These are phyloP conservation scores for Aspergillus sp. DNA, from an alignment of 2,329 filamentous ascomycete genomes.

Conservation along the genomic window DNA sequence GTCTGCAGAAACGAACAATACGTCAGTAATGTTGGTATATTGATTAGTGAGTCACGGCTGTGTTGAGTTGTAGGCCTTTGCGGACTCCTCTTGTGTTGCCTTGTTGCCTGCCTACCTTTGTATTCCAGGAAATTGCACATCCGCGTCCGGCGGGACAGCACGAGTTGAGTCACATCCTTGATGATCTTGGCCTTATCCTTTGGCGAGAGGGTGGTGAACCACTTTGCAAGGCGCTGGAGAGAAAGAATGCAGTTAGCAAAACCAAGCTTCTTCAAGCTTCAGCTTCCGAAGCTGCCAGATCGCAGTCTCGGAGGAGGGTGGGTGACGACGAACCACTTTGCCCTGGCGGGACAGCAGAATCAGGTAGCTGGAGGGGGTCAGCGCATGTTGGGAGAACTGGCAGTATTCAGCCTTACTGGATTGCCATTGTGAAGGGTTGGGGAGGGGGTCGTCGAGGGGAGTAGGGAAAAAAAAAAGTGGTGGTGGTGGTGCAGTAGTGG, in stretches of 20 bases:
- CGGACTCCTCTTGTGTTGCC: background rate
- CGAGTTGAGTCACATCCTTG: slow-evolving; percentile 98
- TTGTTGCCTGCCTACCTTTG: slow-evolving; percentile 65
- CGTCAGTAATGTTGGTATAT: background rate
- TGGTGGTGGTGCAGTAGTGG: slow-evolving; percentile 11
- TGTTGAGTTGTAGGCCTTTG: background rate
- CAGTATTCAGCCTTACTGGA: slow-evolving; percentile 28
- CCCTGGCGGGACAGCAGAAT: slow-evolving; percentile 97
- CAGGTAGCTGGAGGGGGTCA: slow-evolving; percentile 68
- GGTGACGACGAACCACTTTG: slow-evolving; percentile 79
- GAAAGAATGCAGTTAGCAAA: slow-evolving; percentile 25
- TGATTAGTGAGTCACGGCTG: background rate
- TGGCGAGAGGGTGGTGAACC: slow-evolving; percentile 96
- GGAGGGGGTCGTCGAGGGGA: slow-evolving; percentile 1
- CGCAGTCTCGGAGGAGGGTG: slow-evolving; percentile 31
- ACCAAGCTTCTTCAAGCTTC: slow-evolving; percentile 16
- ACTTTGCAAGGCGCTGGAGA: slow-evolving; percentile 89
- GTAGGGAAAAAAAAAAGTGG: slow-evolving; percentile 14
- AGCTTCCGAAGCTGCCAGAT: slow-evolving; percentile 14
- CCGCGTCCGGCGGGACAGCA: slow-evolving; percentile 89
- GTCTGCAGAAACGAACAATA: slow-evolving; percentile 55
- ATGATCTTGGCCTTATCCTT: slow-evolving; percentile 99
- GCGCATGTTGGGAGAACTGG: slow-evolving; percentile 8
- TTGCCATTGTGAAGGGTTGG: slow-evolving; percentile 29
- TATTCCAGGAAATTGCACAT: slow-evolving; percentile 99